Evolutionary conservation across 768 basidiomycete genomes (phyloP), one percentile per base, ranked within the genome.

Genomic region (Macrolepiota dolichaula): DNA sequence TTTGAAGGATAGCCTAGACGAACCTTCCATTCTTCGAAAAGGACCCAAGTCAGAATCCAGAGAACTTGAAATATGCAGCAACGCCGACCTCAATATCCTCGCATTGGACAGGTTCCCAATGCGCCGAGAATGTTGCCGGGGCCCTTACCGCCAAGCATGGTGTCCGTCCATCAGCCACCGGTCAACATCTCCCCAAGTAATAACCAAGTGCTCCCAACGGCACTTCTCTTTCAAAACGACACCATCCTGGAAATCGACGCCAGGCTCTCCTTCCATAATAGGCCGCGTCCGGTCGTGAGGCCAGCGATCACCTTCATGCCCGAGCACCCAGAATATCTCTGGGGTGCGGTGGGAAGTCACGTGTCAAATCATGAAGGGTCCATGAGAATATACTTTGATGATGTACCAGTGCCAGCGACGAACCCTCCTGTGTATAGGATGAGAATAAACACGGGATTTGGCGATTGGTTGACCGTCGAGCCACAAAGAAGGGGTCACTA

Each of bases 291-390:
- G 9, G 50, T 59, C 17, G 57, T n/a, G 27, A 25, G 42, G 49
- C 57, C 57, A 25, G 29, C 57, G 7, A 40, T 52, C 57, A 59
- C 57, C 22, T 59, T 47, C 12, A 52, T 42, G 36, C 50, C 57
- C 19, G 57, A 40, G 50, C n/a, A 13, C 38, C 50, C 57, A 51
- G 57, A 19, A n/a, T 42, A 59, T 24, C 37, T 51, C n/a, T 52
- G 57, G 57, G 57, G 50, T 0, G 57, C 49, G 12, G 40, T 59
- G 2, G 22, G 36, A 3, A 25, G 10, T 42, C 2, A 42, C 27
- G 37, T 51, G 37, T 17, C 15, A 9, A 9, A 7, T 10, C 1
- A 37, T 29, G 25, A 59, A 17, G 15, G 17, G 29, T 5, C 15
- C 4, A 29, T n/a, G 13, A 12, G 50, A 44, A 27, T 59, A 7